These are phyloP conservation scores for Carpinus fangiana DNA, from an alignment of 306 rosid genomes.

Conservation along the genomic window DNA sequence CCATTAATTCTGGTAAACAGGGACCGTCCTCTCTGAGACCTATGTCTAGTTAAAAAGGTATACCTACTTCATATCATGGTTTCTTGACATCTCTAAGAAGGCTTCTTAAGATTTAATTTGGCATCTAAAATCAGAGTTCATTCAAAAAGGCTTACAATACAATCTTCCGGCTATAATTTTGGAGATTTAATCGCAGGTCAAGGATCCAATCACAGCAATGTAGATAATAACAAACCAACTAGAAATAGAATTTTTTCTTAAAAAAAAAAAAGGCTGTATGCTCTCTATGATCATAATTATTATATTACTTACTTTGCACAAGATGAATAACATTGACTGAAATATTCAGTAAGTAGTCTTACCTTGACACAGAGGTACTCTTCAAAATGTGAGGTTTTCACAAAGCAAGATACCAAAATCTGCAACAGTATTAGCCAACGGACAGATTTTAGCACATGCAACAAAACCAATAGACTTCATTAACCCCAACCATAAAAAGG, in stretches of 20 bases:
- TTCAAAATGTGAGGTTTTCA: slow-evolving; percentile 91
- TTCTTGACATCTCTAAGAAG: not conserved
- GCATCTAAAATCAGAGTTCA: not conserved
- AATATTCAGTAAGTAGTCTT: slow-evolving; percentile 5
- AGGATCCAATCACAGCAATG: not conserved
- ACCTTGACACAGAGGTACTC: slow-evolving; percentile 97
- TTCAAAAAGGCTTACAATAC: not conserved
- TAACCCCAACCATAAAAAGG: not conserved
- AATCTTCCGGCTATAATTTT: not conserved
- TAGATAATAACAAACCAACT: not conserved
- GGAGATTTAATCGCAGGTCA: not conserved
- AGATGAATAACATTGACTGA: not conserved
- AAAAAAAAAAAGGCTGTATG: not conserved
- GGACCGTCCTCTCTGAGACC: not conserved
- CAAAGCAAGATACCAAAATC: slow-evolving; percentile 95
- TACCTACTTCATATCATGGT: not conserved
- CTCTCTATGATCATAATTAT: not conserved
- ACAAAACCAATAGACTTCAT: not conserved
- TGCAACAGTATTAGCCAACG: slow-evolving; percentile 40
- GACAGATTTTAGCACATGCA: not conserved
- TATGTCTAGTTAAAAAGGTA: not conserved
- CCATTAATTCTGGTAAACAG: not conserved
- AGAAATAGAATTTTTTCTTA: not conserved
- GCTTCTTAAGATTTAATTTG: not conserved
- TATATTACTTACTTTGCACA: not conserved